Conservation (phyloP, 768 basidiomycete species). For the Gelatoporia subvermispora region DNA sequence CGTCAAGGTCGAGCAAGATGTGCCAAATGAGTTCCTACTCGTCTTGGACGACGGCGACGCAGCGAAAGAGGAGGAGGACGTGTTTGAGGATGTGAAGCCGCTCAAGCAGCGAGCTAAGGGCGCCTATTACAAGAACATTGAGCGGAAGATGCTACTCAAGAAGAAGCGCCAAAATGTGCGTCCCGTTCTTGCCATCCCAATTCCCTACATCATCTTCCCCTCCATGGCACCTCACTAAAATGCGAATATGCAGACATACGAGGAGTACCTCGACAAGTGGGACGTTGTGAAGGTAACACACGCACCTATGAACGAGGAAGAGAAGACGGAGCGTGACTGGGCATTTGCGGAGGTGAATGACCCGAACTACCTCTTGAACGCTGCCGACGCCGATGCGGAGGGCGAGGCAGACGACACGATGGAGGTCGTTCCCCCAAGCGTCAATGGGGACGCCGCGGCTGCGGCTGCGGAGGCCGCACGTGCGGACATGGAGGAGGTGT, state of each 20-base stretch:
- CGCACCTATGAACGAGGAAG: slow-evolving; percentile 64
- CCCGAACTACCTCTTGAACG: slow-evolving; percentile 47
- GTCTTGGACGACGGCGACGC: slow-evolving; percentile 56
- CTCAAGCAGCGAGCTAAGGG: slow-evolving; percentile 43
- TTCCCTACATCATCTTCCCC: background rate
- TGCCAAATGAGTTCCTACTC: slow-evolving; percentile 78
- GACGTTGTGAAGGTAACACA: slow-evolving; percentile 72
- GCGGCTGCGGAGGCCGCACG: slow-evolving; percentile 4
- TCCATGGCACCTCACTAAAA: background rate
- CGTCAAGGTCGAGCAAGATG: slow-evolving; percentile 81
- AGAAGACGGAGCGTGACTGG: slow-evolving; percentile 75
- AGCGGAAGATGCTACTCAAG: slow-evolving; percentile 83
- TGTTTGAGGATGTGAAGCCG: slow-evolving; percentile 1
- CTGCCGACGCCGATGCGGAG: slow-evolving; percentile 43
- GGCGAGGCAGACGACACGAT: slow-evolving; percentile 29
- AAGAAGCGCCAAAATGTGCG: slow-evolving; percentile 78
- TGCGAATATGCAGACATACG: slow-evolving; percentile 57
- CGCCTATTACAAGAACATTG: slow-evolving; percentile 87
- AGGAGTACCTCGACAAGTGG: slow-evolving; percentile 79
- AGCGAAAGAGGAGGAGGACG: slow-evolving; percentile 12
- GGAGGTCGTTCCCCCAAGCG: background rate
- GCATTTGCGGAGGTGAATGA: slow-evolving; percentile 74
- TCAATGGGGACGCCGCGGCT: slow-evolving; percentile 3
- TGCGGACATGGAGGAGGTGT: slow-evolving; percentile 15
- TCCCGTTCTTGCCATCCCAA: slow-evolving; percentile 9